Base-by-base conservation (phyloP, 805 yeast genomes). In the Zygosaccharomyces pseudorouxii region DNA sequence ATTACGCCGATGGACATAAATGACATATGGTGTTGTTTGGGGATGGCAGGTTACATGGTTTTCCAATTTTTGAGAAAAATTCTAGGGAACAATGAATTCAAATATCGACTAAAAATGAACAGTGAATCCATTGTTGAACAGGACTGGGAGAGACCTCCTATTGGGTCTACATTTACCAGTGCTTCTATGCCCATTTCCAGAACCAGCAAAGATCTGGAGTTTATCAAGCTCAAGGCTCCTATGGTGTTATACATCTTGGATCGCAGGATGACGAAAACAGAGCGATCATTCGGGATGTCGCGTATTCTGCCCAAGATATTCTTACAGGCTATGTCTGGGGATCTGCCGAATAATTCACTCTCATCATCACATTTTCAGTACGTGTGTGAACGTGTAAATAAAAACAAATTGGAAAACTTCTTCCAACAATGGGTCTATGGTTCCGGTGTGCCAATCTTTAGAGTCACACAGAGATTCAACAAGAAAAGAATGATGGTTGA, bases 261-360 rank as follows among this genome's bases (percentile, higher is more conserved):
- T 62, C 78, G 87, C 41, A 75, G 99, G 53, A 89, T 93, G 96
- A 90, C 96, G 0, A 93, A 93, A 62, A 89, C 97, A 1, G 98
- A 95, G 63, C 84, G 90, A 53, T 86, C 96, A 0, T 86, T 93
- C 65, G 99, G 99, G 2, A 72, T 93, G 51, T 81, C 90, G 3
- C 79, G 99, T 53, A 97, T 89, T 0, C 77, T 93, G 22, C 97
- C 98, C 0, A 93, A 92, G 57, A 72, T 93, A 22, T 88, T 92
- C 54, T 69, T 93, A 30, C 97, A 93, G 64, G 95, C 95, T 0
- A 89, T 93, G 96, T 87, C 96, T 6, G 96, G 95, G 14, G 99
- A 93, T 58, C 71, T 93, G 44, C 79, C 79, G 12, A 85, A 84
- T 59, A 88, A 93, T 10, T 78, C 81, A 38, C 65, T 92, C 22